Evolutionary conservation across 2,329 filamentous ascomycete species (phyloP), one percentile per base, ranked within the genome.

Genomic region (Cercospora beticola): DNA sequence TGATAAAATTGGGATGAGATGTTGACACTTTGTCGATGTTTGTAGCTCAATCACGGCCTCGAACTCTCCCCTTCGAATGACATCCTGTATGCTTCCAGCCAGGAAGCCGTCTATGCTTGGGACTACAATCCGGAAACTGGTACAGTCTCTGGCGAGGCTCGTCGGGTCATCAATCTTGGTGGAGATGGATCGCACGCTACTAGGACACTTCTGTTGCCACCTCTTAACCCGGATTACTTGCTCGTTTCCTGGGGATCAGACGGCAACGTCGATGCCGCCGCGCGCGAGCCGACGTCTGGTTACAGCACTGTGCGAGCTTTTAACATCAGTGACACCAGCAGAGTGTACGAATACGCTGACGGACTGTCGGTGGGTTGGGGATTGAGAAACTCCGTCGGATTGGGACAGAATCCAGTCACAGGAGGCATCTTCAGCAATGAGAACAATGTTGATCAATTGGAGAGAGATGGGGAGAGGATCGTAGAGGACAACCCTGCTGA

Each of bases 351-450:
- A 64, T 85, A 81, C 74, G 79, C 86, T 71, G 82, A 84, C 31
- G 85, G 85, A 5, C 67, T 82, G 7, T 76, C 83, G 72, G 80
- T 78, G 71, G 86, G 89, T 16, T 93, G 89, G 89, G 91, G 91
- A 8, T 81, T 93, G 61, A 84, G 90, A 31, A 93, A 93, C 77
- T 88, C 88, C 0, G 89, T 92, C 4, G 91, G 90, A 9, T 79
- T 93, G 3, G 88, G 82, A 16, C 89, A 91, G 77, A 83, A 92
- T 62, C 84, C 84, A 5, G 70, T 75, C 21, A 82, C 78, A 30
- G 84, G 84, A 33, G 83, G 81, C 65, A 83, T 86, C 36, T 86
- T 81, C 74, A 81, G 80, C 21, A 89, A 93, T 7, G 91, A 93
- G 78, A 93, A 92, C 78, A 90, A 87, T 1, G 87, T 88, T 7